These are phyloP conservation scores for Apiotrichum gracile DNA, from an alignment of 1,284 basidiomycete species.

Conservation along the genomic window DNA sequence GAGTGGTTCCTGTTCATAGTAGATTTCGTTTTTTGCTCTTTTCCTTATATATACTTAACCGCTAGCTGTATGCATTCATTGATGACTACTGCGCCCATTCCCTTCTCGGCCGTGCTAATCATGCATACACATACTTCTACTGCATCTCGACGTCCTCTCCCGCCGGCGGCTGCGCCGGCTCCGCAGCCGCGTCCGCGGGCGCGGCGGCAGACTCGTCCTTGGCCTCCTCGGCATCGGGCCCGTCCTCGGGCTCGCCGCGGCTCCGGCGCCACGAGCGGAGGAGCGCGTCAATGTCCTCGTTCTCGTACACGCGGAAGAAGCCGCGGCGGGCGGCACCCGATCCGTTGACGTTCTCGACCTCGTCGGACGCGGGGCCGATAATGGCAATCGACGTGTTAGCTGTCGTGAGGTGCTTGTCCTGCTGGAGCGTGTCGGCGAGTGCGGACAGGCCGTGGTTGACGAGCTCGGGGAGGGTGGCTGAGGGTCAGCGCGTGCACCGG, in stretches of 20 bases:
- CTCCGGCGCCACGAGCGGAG: slow-evolving; percentile 53
- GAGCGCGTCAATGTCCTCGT: slow-evolving; percentile 62
- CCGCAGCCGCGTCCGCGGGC: not conserved
- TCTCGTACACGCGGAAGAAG: slow-evolving; percentile 45
- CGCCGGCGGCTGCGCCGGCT: not conserved
- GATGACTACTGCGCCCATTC: too few species aligned
- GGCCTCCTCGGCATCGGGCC: slow-evolving; percentile 27
- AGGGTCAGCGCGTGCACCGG: not conserved
- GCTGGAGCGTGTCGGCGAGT: slow-evolving; percentile 88
- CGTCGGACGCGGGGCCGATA: slow-evolving; percentile 56
- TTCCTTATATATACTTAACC: too few species aligned
- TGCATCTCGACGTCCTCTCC: slow-evolving; percentile 10
- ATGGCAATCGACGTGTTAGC: slow-evolving; percentile 92
- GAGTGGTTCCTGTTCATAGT: too few species aligned
- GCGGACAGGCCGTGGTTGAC: slow-evolving; percentile 88
- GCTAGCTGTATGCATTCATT: not conserved
- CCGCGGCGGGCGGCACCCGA: slow-evolving; percentile 36
- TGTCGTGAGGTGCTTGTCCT: slow-evolving; percentile 88
- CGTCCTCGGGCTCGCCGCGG: slow-evolving; percentile 44
- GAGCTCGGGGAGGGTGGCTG: slow-evolving; percentile 75
- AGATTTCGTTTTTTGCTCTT: too few species aligned
- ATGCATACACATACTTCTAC: slow-evolving; percentile 6
- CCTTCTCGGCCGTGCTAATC: too few species aligned
- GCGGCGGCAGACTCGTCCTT: slow-evolving; percentile 8
- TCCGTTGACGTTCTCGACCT: slow-evolving; percentile 22